Evolutionary conservation across 495 filamentous ascomycete genomes (phyloP).

Genomic region (Jackrogersella multiformis): DNA sequence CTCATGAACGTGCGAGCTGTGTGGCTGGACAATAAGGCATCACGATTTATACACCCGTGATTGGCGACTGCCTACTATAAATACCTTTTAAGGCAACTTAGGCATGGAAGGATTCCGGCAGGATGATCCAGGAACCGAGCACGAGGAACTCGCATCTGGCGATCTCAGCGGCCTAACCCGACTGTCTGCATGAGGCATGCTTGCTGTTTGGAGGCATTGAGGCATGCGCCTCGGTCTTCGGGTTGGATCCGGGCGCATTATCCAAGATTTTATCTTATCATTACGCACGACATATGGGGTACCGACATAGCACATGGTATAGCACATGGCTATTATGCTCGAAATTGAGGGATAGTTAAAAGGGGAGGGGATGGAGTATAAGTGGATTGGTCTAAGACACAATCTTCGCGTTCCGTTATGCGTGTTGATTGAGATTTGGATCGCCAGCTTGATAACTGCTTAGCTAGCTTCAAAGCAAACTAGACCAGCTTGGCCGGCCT

Average conservation of each 20-base stretch:
- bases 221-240: slow-evolving; percentile 27
- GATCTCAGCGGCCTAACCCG: slow-evolving; percentile 17
- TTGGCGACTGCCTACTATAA: slow-evolving; percentile 35
- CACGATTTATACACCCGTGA: slow-evolving; percentile 25
- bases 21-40: slow-evolving; percentile 21
- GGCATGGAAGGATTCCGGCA: not conserved
- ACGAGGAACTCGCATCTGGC: slow-evolving; percentile 20
- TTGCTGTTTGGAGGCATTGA: not conserved
- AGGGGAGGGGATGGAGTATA: slow-evolving; percentile 14
- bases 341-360: not conserved
- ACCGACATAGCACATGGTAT: slow-evolving; percentile 9
- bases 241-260: slow-evolving; percentile 19
- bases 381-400: slow-evolving; percentile 19
- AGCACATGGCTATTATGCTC: slow-evolving; percentile 23
- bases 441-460: slow-evolving; percentile 25
- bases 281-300: slow-evolving; percentile 17
- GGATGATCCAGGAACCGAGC: slow-evolving; percentile 25
- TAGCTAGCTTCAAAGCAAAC: slow-evolving; percentile 2
- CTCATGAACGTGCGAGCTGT: slow-evolving; percentile 21
- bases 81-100: too few relatives aligned
- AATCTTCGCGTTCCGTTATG: slow-evolving; percentile 19
- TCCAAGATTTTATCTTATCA: not conserved
- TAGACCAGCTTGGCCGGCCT: not conserved
- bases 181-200: not conserved
- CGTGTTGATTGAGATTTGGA: slow-evolving; percentile 28